phyloP scores from a whole-genome alignment of 2,329 filamentous ascomycete species.

The Xylariales sp. region DNA sequence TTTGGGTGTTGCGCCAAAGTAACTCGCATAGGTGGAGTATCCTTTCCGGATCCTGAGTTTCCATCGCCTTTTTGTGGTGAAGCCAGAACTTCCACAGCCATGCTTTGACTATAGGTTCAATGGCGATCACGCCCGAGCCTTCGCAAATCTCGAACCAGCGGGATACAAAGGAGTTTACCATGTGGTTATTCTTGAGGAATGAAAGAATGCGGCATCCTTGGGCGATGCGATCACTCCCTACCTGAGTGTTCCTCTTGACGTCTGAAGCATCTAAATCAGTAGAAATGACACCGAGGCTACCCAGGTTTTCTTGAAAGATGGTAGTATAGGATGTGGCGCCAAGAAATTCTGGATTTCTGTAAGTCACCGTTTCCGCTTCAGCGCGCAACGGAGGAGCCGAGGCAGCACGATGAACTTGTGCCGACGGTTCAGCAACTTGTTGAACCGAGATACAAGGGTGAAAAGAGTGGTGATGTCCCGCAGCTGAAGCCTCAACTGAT shows the following conservation, averaged over 20 bases:
- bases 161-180: slow-evolving; percentile 24
- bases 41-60: slow-evolving; percentile 26
- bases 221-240: slow-evolving; percentile 20
- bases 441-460: background rate
- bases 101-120: slow-evolving; percentile 27
- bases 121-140: slow-evolving; percentile 20
- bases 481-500: background rate
- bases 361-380: background rate
- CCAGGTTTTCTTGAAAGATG: slow-evolving; percentile 5
- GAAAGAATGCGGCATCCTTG: slow-evolving; percentile 27
- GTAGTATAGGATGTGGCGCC: slow-evolving; percentile 1
- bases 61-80: slow-evolving; percentile 23
- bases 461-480: background rate
- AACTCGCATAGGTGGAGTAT: slow-evolving; percentile 27
- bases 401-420: slow-evolving; percentile 3
- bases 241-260: background rate
- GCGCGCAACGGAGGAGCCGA: slow-evolving; percentile 1
- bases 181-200: slow-evolving; percentile 25
- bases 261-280: background rate
- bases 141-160: slow-evolving; percentile 25
- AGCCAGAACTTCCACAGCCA: slow-evolving; percentile 26
- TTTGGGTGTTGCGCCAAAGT: slow-evolving; percentile 30
- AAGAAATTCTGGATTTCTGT: background rate
- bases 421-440: background rate
- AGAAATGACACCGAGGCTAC: background rate